These are phyloP conservation scores for Globisporangium abappressorium DNA, from an alignment of 352 stramenopile species.

Conservation along the genomic window DNA sequence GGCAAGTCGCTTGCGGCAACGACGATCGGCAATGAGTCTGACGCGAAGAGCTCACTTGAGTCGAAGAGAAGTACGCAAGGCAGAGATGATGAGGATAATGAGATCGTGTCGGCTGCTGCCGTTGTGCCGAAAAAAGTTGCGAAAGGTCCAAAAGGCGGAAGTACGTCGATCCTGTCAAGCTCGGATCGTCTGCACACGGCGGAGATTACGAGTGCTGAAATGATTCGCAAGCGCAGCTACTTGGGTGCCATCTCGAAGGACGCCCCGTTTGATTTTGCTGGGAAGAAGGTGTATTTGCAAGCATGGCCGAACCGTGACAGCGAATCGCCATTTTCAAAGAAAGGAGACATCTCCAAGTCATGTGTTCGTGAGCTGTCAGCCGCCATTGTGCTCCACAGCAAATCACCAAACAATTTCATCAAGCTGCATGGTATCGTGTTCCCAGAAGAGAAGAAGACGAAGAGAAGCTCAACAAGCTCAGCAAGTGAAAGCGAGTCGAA, in stretches of 20 bases:
- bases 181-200: constrained; percentile 34
- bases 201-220: constrained; percentile 45
- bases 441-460: constrained; percentile 38
- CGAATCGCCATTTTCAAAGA: constrained; percentile 42
- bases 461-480: constrained; percentile 14
- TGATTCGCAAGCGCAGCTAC: constrained; percentile 70
- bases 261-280: constrained; percentile 42
- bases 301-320: constrained; percentile 77
- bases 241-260: constrained; percentile 42
- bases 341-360: constrained; percentile 44
- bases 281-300: constrained; percentile 62
- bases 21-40: neutral
- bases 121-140: constrained; percentile 36
- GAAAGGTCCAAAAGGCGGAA: constrained; percentile 16
- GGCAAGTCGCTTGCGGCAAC: constrained; percentile 15
- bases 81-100: neutral
- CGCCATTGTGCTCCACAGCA: constrained; percentile 40
- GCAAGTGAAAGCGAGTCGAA: constrained; percentile 1
- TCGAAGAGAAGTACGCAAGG: neutral
- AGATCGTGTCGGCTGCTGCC: constrained; percentile 16
- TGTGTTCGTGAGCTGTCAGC: constrained; percentile 58
- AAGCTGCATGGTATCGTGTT: constrained; percentile 70
- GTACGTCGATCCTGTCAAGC: constrained; percentile 19
- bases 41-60: neutral
- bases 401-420: constrained; percentile 52